Evolutionary conservation across 805 yeast genomes (phyloP).

Genomic region (Candida koratica): DNA sequence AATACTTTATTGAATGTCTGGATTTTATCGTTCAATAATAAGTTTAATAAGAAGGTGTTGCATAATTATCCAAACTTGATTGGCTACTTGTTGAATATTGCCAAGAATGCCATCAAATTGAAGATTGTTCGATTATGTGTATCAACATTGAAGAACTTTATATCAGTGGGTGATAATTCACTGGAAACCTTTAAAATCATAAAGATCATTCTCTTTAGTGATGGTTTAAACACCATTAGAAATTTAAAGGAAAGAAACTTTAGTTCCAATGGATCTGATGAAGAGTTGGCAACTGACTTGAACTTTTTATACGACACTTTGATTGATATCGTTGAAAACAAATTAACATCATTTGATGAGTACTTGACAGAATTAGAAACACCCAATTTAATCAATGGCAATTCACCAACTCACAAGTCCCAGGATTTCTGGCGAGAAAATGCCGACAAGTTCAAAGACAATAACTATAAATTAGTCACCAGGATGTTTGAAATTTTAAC

Average conservation of each 20-base stretch:
- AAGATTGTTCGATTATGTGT: conserved; percentile 84
- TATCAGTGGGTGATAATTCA: conserved; percentile 29
- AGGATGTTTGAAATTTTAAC: conserved; percentile 52
- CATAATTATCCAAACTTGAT: conserved; percentile 52
- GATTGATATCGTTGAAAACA: conserved; percentile 62
- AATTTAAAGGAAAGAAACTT: conserved; percentile 82
- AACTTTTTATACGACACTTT: conserved; percentile 53
- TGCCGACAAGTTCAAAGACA: conserved; percentile 66
- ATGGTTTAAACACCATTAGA: conserved; percentile 65
- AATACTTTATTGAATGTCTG: conserved; percentile 73
- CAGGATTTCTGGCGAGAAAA: conserved; percentile 90
- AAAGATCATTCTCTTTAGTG: conserved; percentile 69
- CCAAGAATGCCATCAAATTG: conserved; percentile 84
- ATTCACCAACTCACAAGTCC: conserved; percentile 86
- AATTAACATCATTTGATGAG: conserved; percentile 88
- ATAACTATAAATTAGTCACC: conserved; percentile 69
- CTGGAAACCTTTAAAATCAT: conserved; percentile 45
- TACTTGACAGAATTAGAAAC: conserved; percentile 80
- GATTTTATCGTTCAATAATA: conserved; percentile 74
- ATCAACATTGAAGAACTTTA: conserved; percentile 63
- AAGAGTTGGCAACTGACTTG: conserved; percentile 78
- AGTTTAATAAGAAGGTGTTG: conserved; percentile 45
- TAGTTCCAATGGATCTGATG: conserved; percentile 65
- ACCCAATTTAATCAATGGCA: conserved; percentile 67
- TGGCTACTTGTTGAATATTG: conserved; percentile 50